These are phyloP conservation scores for Hanseniaspora occidentalis DNA, from an alignment of 805 yeast species.

Conservation along the genomic window DNA sequence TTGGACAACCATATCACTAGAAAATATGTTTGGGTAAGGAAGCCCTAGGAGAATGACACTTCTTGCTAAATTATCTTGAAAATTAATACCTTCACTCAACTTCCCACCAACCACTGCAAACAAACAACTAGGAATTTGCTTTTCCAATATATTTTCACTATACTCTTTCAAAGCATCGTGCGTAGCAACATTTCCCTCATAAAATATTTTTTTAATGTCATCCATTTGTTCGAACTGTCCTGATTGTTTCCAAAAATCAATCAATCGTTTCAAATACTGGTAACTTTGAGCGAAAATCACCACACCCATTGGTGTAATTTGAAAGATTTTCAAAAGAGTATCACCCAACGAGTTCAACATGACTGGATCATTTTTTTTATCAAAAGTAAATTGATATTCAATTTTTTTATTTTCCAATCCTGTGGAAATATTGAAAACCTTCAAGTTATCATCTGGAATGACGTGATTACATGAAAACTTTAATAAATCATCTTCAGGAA, in stretches of 20 bases:
- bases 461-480: conserved; percentile 73
- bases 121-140: conserved; percentile 46
- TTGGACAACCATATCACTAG: conserved; percentile 72
- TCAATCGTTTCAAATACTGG: conserved; percentile 44
- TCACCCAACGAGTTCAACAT: conserved; percentile 42
- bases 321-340: conserved; percentile 30
- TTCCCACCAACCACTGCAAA: conserved; percentile 88
- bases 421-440: conserved; percentile 39
- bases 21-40: conserved; percentile 76
- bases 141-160: conserved; percentile 26
- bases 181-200: conserved; percentile 40
- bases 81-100: conserved; percentile 87
- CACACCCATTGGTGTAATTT: conserved; percentile 54
- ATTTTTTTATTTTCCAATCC: conserved; percentile 11
- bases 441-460: conserved; percentile 56
- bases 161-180: conserved; percentile 40
- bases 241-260: conserved; percentile 37
- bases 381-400: conserved; percentile 55
- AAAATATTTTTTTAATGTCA: conserved; percentile 34
- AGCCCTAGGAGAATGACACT: conserved; percentile 78
- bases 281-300: conserved; percentile 84
- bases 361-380: conserved; percentile 35
- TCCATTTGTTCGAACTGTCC: conserved; percentile 25
- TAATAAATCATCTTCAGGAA: conserved; percentile 30
- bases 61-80: conserved; percentile 77